phyloP scores from a whole-genome alignment of 208 protist genomes.

The Borovskyia barvae region DNA sequence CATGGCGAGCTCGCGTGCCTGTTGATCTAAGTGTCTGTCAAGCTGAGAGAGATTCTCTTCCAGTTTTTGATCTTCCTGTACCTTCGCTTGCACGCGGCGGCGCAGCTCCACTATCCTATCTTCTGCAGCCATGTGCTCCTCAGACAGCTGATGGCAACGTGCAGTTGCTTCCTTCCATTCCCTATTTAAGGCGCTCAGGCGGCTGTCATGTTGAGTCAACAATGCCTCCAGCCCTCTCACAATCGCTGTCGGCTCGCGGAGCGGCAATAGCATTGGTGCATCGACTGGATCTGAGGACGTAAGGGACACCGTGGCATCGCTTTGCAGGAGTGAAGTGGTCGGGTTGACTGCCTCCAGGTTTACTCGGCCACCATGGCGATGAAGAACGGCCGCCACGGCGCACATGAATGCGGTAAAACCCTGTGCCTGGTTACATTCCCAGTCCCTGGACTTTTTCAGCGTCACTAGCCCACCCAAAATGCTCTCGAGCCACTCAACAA shows the following conservation, averaged over 20 bases:
- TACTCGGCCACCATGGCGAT: constrained; percentile 39
- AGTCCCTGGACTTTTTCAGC: constrained; percentile 1
- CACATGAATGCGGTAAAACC: constrained; percentile 33
- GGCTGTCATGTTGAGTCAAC: constrained; percentile 7
- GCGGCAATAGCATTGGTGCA: background rate
- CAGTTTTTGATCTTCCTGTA: constrained; percentile 68
- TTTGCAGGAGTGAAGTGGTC: background rate
- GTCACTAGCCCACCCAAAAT: constrained; percentile 10
- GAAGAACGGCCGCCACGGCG: constrained; percentile 33
- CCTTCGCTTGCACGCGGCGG: constrained; percentile 67
- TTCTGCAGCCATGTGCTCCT: constrained; percentile 60
- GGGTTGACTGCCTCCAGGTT: constrained; percentile 16
- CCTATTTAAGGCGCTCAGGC: background rate
- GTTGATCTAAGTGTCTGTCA: constrained; percentile 69
- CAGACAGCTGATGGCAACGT: constrained; percentile 45
- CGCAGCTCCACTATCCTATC: constrained; percentile 67
- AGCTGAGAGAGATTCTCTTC: constrained; percentile 70
- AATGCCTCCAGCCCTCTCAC: constrained; percentile 34
- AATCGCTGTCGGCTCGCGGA: constrained; percentile 10
- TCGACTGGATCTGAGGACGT: background rate
- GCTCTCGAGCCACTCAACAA: constrained; percentile 11
- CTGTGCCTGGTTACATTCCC: constrained; percentile 3
- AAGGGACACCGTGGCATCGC: background rate
- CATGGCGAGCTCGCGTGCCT: constrained; percentile 79
- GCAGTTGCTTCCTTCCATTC: constrained; percentile 55